Base-by-base conservation (phyloP, 768 basidiomycete species). In the Dendrothele bispora region DNA sequence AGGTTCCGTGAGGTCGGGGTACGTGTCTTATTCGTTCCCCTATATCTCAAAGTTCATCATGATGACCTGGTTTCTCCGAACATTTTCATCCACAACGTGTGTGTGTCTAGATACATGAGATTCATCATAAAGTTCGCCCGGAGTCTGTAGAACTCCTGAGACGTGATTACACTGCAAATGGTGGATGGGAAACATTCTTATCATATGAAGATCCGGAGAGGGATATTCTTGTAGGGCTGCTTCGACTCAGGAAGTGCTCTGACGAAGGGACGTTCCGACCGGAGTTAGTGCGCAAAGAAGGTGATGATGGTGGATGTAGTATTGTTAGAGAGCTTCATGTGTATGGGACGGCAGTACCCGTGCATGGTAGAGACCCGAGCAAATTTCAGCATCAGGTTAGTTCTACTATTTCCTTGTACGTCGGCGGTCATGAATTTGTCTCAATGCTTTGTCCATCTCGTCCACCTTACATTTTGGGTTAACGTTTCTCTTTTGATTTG, bases 131-230 rank as follows among this genome's bases (percentile, higher is more conserved):
- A 70, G 91, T 98, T 38, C 83, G 94, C 18, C 95, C 95, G 50
- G 91, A 95, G 64, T 88, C 91, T 14, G 89, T 97, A 43, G 97
- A 99, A 66, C 84, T 99, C 4, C 83, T 99, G 27, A 82, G 97
- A 49, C 79, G 97, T 32, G 97, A 99, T 64, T 99, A 99, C 65
- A 73, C 88, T 3, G 97, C 97, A 25, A 99, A 98, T 61, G 95
- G 95, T 5, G 95, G 97, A 38, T 99, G 97, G 97, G 97, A 99
- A 71, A 98, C 97, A 2, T 99, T 99, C 80, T 71, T 99, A 5
- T 95, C 95, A 24, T 99, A 98, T 62, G 97, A 99, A 70, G 97
- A 99, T 64, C 95, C 97, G 5, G 93, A 94, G 67, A 83, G 82
- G 45, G 97, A 99, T 60, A 98, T 99, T 64, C 83, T 99, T 37